Evolutionary conservation across 106 monocot genomes (phyloP).

Genomic region (Allium sativum): DNA sequence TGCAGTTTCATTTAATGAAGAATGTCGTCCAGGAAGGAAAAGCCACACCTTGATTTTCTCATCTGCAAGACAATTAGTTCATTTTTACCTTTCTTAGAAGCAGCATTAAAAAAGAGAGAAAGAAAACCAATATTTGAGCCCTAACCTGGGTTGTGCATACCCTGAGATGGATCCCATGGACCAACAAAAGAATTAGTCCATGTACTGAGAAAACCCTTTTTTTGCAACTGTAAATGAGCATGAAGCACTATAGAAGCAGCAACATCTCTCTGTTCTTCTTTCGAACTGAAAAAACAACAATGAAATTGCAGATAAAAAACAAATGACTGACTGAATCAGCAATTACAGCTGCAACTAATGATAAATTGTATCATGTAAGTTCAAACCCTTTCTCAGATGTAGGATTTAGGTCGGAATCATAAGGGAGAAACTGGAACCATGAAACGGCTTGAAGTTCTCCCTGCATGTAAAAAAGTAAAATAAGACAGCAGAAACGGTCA

Average conservation of each 20-base stretch:
- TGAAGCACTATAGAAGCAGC: conserved; percentile 47
- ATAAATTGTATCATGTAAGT: not conserved
- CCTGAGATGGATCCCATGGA: conserved; percentile 99
- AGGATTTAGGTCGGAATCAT: conserved; percentile 45
- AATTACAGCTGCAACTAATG: too few species aligned
- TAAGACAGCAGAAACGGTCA: too few species aligned
- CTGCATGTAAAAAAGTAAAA: conserved; percentile 22
- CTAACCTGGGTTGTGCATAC: conserved; percentile 87
- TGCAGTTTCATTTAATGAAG: conserved; percentile 56
- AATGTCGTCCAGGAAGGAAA: conserved; percentile 89
- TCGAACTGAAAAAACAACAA: conserved; percentile 26
- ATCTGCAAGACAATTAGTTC: conserved; percentile 33
- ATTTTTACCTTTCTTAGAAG: not conserved
- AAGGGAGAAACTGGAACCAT: conserved; percentile 95
- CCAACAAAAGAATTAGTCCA: conserved; percentile 99
- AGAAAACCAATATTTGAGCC: conserved; percentile 2
- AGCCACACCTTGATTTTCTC: conserved; percentile 99
- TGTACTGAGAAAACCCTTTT: conserved; percentile 79
- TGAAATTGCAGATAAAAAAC: too few species aligned
- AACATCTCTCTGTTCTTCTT: conserved; percentile 70
- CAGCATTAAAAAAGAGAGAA: not conserved
- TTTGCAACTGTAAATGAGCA: conserved; percentile 74
- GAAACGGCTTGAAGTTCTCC: conserved; percentile 76
- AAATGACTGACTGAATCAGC: too few species aligned
- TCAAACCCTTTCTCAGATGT: conserved; percentile 59